Evolutionary conservation across 225 moss, liverwort and hornwort genomes (phyloP).

Genomic region (Thuidium tamariscinum): DNA sequence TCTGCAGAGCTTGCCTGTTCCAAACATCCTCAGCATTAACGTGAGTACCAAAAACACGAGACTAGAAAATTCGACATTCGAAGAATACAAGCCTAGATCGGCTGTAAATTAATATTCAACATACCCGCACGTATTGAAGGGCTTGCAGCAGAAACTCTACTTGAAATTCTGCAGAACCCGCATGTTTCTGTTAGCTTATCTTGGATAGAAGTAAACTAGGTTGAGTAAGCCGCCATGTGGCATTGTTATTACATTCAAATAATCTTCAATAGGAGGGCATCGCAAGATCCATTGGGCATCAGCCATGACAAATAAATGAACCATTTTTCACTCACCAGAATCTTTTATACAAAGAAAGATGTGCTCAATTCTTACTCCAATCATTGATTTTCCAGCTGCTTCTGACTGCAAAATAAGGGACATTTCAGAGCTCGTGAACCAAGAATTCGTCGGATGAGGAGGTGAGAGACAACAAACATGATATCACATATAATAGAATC

Average conservation of each 20-base stretch:
- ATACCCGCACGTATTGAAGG: conserved; percentile 86
- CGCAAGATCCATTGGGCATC: neutral
- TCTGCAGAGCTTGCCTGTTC: conserved; percentile 74
- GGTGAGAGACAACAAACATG: neutral
- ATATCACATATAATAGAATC: neutral
- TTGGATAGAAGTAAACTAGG: neutral
- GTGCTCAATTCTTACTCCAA: conserved; percentile 85
- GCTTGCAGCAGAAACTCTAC: conserved; percentile 86
- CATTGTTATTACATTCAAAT: neutral
- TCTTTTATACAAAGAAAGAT: conserved; percentile 90
- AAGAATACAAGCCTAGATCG: neutral
- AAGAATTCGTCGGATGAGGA: neutral
- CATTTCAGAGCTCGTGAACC: neutral
- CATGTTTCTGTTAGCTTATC: neutral
- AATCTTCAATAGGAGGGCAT: neutral
- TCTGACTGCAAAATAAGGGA: conserved; percentile 38
- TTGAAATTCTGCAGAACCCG: conserved; percentile 75
- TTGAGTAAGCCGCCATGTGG: neutral
- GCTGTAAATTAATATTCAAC: neutral
- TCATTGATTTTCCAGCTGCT: conserved; percentile 88
- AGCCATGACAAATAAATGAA: neutral
- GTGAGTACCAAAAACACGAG: neutral
- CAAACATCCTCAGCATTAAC: neutral
- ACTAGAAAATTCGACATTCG: neutral
- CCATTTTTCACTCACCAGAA: conserved; percentile 44